Evolutionary conservation across 495 filamentous ascomycete species (phyloP), one percentile per base, ranked within the genome.

Genomic region (Elaphomyces granulatus): DNA sequence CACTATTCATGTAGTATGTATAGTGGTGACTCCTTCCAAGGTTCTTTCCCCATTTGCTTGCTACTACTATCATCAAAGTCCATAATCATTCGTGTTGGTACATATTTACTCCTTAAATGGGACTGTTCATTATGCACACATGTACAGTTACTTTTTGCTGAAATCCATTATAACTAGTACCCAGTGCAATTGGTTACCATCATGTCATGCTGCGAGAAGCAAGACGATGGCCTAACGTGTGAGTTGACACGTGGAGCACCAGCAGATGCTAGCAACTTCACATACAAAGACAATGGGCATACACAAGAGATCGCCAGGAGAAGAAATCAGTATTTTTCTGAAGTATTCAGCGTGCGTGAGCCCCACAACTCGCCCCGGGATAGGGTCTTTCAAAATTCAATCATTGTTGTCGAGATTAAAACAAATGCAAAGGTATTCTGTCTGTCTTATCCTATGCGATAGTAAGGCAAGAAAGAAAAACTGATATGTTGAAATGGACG

Each of bases 351-450:
- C 6, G 51, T 66, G 36, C 70, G 74, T 42, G 70, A 73, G 41
- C 53, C 59, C 2, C 50, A 53, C 40, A 49, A 60, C n/a, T 63
- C 71, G 8, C 68, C 73, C 8, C 64, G 64, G 41, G 72, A 81
- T 33, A 67, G 72, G 20, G 59, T 84, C 15, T 55, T 58, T 12
- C 74, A 71, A 43, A 73, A 87, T 44, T 77, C 83, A 14, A 65
- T 81, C 38, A 71, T 94, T 39, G 68, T 83, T 40, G 82, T 78
- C 26, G 85, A 94, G 53, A 56, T 96, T 20, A 78, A 75, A 50
- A 84, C 83, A n/a, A 94, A 90, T 53, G 73, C 76, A 26, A 81
- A 78, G 53, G 85, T 87, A 66, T 48, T 78, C 61, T 18, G 6
- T 21, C 4, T 18, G 10, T 31, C 6, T 35, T 28, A 28, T 28